Percentiles rank a stretch among this genome's conserved stretches.
Evolutionary conservation across 371 early-diverging fungal species (phyloP).

Genomic region (Mortierella sp.): DNA sequence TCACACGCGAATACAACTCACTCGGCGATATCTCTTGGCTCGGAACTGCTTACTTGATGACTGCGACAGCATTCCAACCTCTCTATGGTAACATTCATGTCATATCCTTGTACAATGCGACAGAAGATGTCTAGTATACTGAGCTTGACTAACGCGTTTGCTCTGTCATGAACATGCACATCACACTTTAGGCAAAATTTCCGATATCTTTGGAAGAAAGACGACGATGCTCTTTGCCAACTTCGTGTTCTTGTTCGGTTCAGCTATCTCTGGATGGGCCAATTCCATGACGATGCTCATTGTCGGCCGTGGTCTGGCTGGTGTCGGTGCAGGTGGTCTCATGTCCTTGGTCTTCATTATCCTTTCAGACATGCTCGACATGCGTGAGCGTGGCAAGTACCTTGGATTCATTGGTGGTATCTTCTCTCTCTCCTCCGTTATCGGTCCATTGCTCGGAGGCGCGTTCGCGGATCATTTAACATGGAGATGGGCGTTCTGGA

Average conservation of each 20-base stretch:
- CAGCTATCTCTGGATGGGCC: slow-evolving; percentile 67
- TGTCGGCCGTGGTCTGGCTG: slow-evolving; percentile 75
- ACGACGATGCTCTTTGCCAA: slow-evolving; percentile 65
- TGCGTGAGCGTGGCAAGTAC: slow-evolving; percentile 64
- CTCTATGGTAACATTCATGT: slow-evolving; percentile 58
- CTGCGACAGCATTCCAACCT: slow-evolving; percentile 81
- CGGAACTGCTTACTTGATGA: slow-evolving; percentile 79
- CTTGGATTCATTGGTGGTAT: slow-evolving; percentile 63
- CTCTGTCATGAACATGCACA: too few relatives aligned
- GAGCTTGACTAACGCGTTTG: too few relatives aligned
- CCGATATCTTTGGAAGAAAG: slow-evolving; percentile 79
- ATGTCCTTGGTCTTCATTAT: slow-evolving; percentile 75
- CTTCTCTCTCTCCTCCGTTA: slow-evolving; percentile 71
- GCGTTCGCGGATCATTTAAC: slow-evolving; percentile 69
- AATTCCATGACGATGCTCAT: slow-evolving; percentile 69
- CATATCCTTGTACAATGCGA: background rate
- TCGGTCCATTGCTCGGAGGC: slow-evolving; percentile 82
- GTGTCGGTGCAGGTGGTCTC: slow-evolving; percentile 85
- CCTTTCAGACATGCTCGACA: slow-evolving; percentile 70
- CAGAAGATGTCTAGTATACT: too few relatives aligned
- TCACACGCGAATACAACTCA: slow-evolving; percentile 79
- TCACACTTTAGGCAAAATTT: slow-evolving; percentile 55
- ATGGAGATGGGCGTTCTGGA: slow-evolving; percentile 80
- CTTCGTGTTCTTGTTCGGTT: slow-evolving; percentile 65
- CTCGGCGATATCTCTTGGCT: slow-evolving; percentile 77